Evolutionary conservation across 805 yeast species (phyloP), one percentile per base, ranked within the genome.

Genomic region (Ogataea parapolymorpha): DNA sequence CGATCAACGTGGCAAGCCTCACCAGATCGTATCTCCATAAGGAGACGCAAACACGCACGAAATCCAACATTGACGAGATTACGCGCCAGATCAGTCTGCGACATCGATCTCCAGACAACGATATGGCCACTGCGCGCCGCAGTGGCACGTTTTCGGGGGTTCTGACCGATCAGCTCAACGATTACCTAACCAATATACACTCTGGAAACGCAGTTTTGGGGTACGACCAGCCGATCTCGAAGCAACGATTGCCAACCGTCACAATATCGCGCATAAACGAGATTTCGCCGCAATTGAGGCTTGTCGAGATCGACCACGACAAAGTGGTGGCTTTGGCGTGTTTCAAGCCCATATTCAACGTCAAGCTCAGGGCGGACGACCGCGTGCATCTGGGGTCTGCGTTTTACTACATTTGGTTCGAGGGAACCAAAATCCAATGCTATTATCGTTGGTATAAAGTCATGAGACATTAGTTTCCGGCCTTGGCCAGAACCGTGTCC

Each of bases 361-460:
- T 42, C 16, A 26, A 14, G 13, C 20, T 51, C 16, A 37, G 37
- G 18, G 35, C 24, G 0, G 45, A 47, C 12, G 55, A 49, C 24
- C 28, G 33, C 12, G 29, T 51, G 31, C 47, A 45, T 35, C 41
- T 49, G 27, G 51, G 51, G 15, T 23, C 39, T 11, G 50, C 45
- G 12, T 42, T 39, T 24, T 51, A 48, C 42, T 36, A 45, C 14
- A 37, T 48, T n/a, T 2, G 20, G 14, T 9, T 27, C 11, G 17
- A 23, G 6, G 46, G 30, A 16, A 13, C 25, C 11, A 17, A 13
- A 13, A n/a, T 46, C 20, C 27, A 42, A 20, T 51, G 55, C 37
- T 51, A 48, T 32, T 48, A 51, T 29, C 42, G 53, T 11, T 51
- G 55, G 55, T 46, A 46, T 32, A 48, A 46, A 30, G 42, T 51